Conservation (phyloP, 169 alveolate genomes). For the Neospora caninum region DNA sequence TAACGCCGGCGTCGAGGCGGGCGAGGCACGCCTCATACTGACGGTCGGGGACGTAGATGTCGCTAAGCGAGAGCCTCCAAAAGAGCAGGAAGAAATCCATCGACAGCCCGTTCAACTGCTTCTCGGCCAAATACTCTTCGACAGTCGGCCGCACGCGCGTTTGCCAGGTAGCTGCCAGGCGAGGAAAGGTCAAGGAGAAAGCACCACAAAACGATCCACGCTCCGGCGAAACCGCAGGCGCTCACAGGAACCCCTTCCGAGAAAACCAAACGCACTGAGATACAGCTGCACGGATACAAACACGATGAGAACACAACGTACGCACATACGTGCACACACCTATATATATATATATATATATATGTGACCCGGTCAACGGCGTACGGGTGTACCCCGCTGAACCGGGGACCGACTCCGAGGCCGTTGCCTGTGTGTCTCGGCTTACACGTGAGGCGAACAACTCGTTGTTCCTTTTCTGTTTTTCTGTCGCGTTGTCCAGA, state of each 20-base stretch:
- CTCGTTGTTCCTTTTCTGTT: background rate
- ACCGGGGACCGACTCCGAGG: no score
- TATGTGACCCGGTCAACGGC: no score
- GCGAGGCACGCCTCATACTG: slow-evolving; percentile 41
- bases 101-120: slow-evolving; percentile 53
- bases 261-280: no score
- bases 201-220: background rate
- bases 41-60: slow-evolving; percentile 52
- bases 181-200: background rate
- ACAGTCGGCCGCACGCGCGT: background rate
- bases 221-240: no score
- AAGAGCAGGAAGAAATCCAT: slow-evolving; percentile 54
- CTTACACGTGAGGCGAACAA: background rate
- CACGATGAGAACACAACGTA: no score
- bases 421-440: background rate
- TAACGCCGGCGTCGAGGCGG: slow-evolving; percentile 3
- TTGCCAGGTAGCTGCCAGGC: slow-evolving; percentile 27
- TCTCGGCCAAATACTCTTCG: background rate
- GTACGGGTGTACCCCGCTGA: no score
- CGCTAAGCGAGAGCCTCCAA: slow-evolving; percentile 58
- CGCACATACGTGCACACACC: background rate
- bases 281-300: no score
- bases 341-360: background rate
- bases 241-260: no score
- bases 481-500: no score